A percentile compares a stretch with the other conserved stretches of the same genome.
Evolutionary conservation across 169 alveolate species (phyloP).

Genomic region (Hammondia hammondi): DNA sequence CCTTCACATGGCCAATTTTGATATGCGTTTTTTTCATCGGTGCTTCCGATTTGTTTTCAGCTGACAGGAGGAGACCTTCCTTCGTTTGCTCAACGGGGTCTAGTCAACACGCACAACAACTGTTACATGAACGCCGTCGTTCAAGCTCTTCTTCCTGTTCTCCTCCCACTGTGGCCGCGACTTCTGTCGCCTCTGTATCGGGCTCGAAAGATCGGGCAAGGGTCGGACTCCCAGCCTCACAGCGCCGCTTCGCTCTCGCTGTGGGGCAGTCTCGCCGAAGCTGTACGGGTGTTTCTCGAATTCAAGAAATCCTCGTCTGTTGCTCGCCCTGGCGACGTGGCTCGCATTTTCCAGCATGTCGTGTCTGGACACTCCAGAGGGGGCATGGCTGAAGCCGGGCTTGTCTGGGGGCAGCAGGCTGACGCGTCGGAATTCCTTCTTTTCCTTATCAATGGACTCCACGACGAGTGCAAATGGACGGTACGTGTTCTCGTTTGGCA

Average conservation of each 20-base stretch:
- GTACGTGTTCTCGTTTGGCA: not conserved
- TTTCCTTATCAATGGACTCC: not conserved
- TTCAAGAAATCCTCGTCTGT: not conserved
- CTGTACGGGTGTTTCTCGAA: not conserved
- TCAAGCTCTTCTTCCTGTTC: not conserved
- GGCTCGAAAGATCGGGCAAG: not conserved
- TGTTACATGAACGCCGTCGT: slow-evolving; percentile 24
- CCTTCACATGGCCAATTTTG: too few species aligned
- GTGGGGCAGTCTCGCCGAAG: not conserved
- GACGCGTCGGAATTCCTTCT: slow-evolving; percentile 28
- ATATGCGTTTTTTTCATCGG: too few species aligned
- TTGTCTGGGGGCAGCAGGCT: not conserved
- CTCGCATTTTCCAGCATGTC: not conserved
- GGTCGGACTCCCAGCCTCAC: not conserved
- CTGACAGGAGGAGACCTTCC: not conserved
- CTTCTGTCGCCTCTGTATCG: not conserved
- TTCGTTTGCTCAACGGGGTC: not conserved
- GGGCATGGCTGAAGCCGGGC: not conserved
- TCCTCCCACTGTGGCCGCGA: not conserved
- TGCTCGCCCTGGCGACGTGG: not conserved
- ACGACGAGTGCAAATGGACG: slow-evolving; percentile 18
- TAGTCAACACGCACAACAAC: slow-evolving; percentile 14
- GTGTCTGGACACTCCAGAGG: not conserved
- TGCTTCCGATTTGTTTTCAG: not conserved
- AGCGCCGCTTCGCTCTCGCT: not conserved